Conservation (phyloP, 768 basidiomycete genomes). For the Cystobasidium onofrii region DNA sequence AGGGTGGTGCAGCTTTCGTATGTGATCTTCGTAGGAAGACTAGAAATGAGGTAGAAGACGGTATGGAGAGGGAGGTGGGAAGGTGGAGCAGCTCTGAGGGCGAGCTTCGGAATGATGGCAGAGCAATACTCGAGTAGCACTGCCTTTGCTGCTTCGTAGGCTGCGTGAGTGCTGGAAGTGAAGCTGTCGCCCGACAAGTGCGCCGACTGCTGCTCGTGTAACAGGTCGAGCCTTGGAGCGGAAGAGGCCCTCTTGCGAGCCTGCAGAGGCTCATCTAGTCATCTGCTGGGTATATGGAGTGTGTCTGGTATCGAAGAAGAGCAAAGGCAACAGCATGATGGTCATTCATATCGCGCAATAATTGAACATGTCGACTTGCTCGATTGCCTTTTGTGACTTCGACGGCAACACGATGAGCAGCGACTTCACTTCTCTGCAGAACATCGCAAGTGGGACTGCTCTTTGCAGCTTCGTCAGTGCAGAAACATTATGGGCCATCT, state of each 20-base stretch:
- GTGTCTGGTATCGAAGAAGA: background rate
- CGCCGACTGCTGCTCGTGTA: background rate
- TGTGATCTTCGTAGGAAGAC: background rate
- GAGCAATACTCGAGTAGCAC: background rate
- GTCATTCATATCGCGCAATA: too few species aligned
- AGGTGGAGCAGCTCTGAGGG: background rate
- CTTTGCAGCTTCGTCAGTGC: background rate
- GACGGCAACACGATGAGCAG: too few species aligned
- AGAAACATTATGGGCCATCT: constrained; percentile 32
- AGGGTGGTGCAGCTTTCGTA: background rate
- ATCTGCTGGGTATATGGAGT: background rate
- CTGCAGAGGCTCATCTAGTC: constrained; percentile 6
- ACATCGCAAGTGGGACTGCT: too few species aligned
- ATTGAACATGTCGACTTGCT: too few species aligned
- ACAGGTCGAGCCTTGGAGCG: background rate
- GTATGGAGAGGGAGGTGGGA: background rate
- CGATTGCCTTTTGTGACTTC: background rate
- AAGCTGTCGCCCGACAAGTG: background rate
- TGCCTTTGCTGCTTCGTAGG: background rate
- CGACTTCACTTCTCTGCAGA: background rate
- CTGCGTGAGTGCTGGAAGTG: background rate
- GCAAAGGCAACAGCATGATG: background rate
- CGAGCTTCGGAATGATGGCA: background rate
- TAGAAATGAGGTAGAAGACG: background rate
- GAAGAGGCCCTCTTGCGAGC: background rate